Evolutionary conservation across 306 rosid species (phyloP), one percentile per base, ranked within the genome.

Genomic region (Sechiopsis laciniata): DNA sequence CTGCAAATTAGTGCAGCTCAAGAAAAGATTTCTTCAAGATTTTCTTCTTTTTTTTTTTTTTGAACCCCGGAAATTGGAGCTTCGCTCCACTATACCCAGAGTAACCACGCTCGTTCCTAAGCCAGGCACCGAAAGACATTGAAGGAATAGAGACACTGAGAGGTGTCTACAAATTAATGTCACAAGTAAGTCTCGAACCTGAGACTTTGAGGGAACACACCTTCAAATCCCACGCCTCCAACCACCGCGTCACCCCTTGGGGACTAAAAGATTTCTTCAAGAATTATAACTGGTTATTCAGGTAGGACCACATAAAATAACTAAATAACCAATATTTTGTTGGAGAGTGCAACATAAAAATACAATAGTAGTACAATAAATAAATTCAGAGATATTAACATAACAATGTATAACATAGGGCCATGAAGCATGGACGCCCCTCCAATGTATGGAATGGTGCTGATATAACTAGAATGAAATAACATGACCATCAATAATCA

Each of bases 251-350:
- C n/a, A n/a, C n/a, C n/a, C n/a, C n/a, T n/a, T n/a, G n/a, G n/a
- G n/a, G n/a, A n/a, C n/a, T n/a, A 66, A 72, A n/a, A 48, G 40
- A 22, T 50, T 14, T 50, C 73, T 50, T 57, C 45, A 19, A 48
- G 73, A 50, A 17, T 20, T 21, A 8, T 10, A 19, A 45, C 11
- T 14, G 0, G 42, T 50, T 59, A 15, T 50, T 50, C 19, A 16
- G 22, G 57, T 50, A 46, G 14, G 55, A 46, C 71, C 56, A 67
- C 13, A 21, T 46, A 6, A 37, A 17, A 2, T 19, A 67, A 66
- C 72, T 45, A 66, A 40, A 46, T 67, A 65, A 65, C 29, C 53
- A 8, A 17, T 11, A 19, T n/a, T 32, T 10, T 64, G 14, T 37
- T 42, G 40, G 19, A 26, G 55, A 13, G 56, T 46, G 8, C 26